A percentile compares a stretch with the other conserved stretches of the same genome.
These are phyloP conservation scores for Aspergillus udagawae DNA, from an alignment of 2,329 filamentous ascomycete species.

Conservation along the genomic window DNA sequence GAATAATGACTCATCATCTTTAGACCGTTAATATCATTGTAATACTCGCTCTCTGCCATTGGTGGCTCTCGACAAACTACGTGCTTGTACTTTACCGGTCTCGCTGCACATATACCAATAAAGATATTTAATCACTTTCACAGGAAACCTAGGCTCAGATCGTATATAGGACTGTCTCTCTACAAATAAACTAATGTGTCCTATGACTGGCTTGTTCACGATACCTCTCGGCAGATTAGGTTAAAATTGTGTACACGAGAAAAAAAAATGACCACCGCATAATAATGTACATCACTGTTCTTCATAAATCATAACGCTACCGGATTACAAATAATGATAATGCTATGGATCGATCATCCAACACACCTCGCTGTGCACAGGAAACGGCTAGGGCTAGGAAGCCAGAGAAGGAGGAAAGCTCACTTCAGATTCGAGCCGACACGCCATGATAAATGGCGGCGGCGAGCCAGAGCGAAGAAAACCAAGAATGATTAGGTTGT, in stretches of 20 bases:
- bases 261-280: slow-evolving; percentile 10
- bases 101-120: neutral
- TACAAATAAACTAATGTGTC: neutral
- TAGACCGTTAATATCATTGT: neutral
- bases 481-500: neutral
- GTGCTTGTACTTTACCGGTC: neutral
- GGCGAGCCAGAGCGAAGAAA: neutral
- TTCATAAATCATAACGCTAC: slow-evolving; percentile 22
- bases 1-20: slow-evolving; percentile 16
- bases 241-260: slow-evolving; percentile 19
- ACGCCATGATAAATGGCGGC: neutral
- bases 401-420: neutral
- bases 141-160: neutral
- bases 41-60: neutral
- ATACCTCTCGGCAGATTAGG: neutral
- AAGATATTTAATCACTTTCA: neutral
- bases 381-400: neutral
- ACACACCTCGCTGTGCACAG: neutral
- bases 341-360: neutral
- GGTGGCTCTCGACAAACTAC: neutral
- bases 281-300: slow-evolving; percentile 12
- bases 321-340: slow-evolving; percentile 19
- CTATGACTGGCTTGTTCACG: neutral
- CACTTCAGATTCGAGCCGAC: neutral
- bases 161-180: neutral